A percentile compares a stretch with the other conserved stretches of the same genome.
Evolutionary conservation across 1,284 basidiomycete species (phyloP).

Genomic region (Boletellus deceptivus): DNA sequence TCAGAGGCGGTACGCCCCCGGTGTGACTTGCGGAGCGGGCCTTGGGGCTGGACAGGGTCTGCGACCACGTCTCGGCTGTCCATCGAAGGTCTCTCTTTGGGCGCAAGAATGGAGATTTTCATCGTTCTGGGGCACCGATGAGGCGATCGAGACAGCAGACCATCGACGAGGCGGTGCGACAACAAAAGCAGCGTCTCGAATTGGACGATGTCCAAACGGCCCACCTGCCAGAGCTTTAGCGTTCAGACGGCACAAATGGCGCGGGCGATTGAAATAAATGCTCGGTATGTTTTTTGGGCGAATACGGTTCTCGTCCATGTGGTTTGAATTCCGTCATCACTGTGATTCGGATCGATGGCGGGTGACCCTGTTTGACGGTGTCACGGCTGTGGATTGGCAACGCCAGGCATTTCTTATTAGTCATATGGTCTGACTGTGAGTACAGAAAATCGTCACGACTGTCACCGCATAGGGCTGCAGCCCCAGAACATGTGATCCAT

Average conservation of each 20-base stretch:
- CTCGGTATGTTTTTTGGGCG: not conserved
- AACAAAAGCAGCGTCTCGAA: not conserved
- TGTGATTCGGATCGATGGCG: not conserved
- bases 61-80: slow-evolving; percentile 10
- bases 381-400: not conserved
- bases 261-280: too few relatives aligned
- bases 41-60: slow-evolving; percentile 8
- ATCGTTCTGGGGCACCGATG: too few relatives aligned
- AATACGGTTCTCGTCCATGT: slow-evolving; percentile 2
- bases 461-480: not conserved
- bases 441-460: not conserved
- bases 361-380: not conserved
- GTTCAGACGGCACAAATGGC: not conserved
- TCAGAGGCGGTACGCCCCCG: too few relatives aligned
- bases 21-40: too few relatives aligned
- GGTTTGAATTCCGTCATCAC: slow-evolving; percentile 4
- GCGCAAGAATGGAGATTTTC: too few relatives aligned
- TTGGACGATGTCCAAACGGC: not conserved
- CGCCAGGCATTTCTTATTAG: not conserved
- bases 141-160: too few relatives aligned
- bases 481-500: not conserved
- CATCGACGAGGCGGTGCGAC: not conserved
- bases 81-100: too few relatives aligned
- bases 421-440: not conserved
- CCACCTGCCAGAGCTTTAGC: not conserved